Percentiles rank a stretch among this genome's conserved stretches.
Evolutionary conservation across 2,329 filamentous ascomycete species (phyloP).

Genomic region (Aspergillus niger): DNA sequence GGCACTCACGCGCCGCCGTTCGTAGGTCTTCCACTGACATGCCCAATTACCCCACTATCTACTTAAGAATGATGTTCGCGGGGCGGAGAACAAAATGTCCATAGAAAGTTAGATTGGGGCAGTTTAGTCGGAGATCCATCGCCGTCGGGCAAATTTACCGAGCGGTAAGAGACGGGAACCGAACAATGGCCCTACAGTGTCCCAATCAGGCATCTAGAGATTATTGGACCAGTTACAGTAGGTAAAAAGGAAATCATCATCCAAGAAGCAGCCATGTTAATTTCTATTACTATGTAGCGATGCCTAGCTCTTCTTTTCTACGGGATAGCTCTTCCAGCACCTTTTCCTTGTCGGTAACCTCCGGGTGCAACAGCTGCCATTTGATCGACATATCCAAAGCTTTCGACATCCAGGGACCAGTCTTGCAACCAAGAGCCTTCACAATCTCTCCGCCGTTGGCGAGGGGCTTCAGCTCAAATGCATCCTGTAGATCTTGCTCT

Average conservation of each 20-base stretch:
- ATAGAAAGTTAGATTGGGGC: too few relatives aligned
- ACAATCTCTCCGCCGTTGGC: constrained; percentile 76
- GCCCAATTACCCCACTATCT: not conserved
- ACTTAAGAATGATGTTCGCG: too few relatives aligned
- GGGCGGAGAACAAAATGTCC: too few relatives aligned
- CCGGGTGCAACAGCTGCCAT: constrained; percentile 85
- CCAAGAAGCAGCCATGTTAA: not conserved
- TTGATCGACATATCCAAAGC: constrained; percentile 78
- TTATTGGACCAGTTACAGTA: not conserved
- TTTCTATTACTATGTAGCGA: constrained; percentile 8
- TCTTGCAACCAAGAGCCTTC: constrained; percentile 64
- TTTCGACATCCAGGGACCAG: constrained; percentile 78
- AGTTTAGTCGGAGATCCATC: not conserved
- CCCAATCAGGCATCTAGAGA: not conserved
- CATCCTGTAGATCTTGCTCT: constrained; percentile 50
- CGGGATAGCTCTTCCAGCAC: constrained; percentile 62
- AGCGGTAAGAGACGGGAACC: constrained; percentile 7
- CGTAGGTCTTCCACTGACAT: constrained; percentile 31
- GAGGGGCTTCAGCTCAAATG: constrained; percentile 62
- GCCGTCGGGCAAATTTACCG: not conserved
- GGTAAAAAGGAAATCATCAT: too few relatives aligned
- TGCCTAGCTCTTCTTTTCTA: constrained; percentile 55
- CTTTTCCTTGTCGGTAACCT: constrained; percentile 58
- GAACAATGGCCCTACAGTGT: not conserved
- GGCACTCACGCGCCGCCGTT: constrained; percentile 28